Evolutionary conservation across 192 early-diverging fungal genomes (phyloP).

Genomic region (Neocallimastix lanati): DNA sequence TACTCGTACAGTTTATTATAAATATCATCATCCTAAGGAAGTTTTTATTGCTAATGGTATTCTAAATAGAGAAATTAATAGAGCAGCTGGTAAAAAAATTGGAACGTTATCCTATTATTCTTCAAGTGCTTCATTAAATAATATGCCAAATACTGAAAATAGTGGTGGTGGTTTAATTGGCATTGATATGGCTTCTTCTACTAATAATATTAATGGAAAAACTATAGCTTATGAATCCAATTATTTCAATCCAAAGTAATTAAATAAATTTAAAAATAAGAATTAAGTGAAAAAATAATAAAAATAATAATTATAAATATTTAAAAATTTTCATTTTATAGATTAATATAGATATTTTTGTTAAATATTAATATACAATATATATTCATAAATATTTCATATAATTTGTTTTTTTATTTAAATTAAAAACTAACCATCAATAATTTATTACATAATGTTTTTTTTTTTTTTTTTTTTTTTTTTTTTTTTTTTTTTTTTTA

Average conservation of each 20-base stretch:
- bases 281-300: too few species aligned
- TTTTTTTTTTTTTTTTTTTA: too few species aligned
- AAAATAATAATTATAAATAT: too few species aligned
- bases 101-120: constrained; percentile 1
- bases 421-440: too few species aligned
- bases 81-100: constrained; percentile 28
- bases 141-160: constrained; percentile 1
- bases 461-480: too few species aligned
- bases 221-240: not conserved
- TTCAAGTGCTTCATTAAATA: not conserved
- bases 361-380: too few species aligned
- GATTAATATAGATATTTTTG: too few species aligned
- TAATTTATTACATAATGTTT: too few species aligned
- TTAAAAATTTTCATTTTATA: too few species aligned
- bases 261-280: not conserved
- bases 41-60: constrained; percentile 37
- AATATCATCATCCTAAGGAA: constrained; percentile 47
- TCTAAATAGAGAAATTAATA: constrained; percentile 37
- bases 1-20: constrained; percentile 33
- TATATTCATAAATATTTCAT: too few species aligned
- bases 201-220: not conserved
- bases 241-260: constrained; percentile 8
- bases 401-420: too few species aligned
- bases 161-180: constrained; percentile 3
- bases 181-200: not conserved